These are phyloP conservation scores for Trichoderma arundinaceum DNA, from an alignment of 2,329 filamentous ascomycete species.

Conservation along the genomic window DNA sequence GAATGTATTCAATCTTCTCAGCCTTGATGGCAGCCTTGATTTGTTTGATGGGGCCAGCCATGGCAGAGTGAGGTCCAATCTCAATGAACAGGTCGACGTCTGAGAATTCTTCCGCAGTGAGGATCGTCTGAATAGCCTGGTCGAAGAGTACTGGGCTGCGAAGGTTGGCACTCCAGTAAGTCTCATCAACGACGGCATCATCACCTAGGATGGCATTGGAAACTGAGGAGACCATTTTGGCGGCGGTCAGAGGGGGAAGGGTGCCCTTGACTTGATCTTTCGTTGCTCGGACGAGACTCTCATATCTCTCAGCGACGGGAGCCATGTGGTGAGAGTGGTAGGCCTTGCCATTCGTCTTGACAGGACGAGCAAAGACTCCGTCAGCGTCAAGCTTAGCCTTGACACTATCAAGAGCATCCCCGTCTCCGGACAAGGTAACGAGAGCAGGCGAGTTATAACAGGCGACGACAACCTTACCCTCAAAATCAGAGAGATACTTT, in stretches of 20 bases:
- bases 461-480: constrained; percentile 37
- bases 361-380: constrained; percentile 31
- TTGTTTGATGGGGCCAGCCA: constrained; percentile 54
- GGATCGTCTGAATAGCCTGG: constrained; percentile 35
- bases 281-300: background rate
- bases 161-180: constrained; percentile 49
- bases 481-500: constrained; percentile 29
- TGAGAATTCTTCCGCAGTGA: constrained; percentile 29
- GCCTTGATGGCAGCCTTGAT: constrained; percentile 49
- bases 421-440: constrained; percentile 37
- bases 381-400: constrained; percentile 24
- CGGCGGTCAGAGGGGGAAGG: constrained; percentile 1
- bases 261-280: constrained; percentile 4
- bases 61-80: constrained; percentile 54
- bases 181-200: constrained; percentile 28
- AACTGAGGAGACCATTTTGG: constrained; percentile 29
- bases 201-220: constrained; percentile 29
- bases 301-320: constrained; percentile 23
- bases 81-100: constrained; percentile 47
- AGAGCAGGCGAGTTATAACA: constrained; percentile 36
- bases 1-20: constrained; percentile 40
- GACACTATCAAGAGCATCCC: constrained; percentile 32
- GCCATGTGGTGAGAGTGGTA: constrained; percentile 37
- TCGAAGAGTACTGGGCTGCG: constrained; percentile 44
- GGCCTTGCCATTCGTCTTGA: constrained; percentile 34